phyloP scores from a whole-genome alignment of 257 asterid genomes.

The Schizonepeta tenuifolia region DNA sequence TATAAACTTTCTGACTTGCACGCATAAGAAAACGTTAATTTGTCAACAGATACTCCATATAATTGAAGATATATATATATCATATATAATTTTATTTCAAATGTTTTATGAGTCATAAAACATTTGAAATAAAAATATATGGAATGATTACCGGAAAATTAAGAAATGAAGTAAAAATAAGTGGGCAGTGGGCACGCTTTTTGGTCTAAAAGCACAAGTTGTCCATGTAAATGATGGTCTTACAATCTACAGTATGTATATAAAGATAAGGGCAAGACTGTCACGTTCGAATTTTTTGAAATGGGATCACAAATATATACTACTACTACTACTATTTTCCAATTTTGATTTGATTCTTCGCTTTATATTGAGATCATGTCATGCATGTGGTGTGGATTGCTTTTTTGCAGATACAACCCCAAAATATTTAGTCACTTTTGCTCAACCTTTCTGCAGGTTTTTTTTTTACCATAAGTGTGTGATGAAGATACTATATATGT shows the following conservation, averaged over 20 bases:
- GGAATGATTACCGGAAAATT: conserved; percentile 4
- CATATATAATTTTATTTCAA: too few species aligned
- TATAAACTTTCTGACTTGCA: background rate
- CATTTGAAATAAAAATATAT: background rate
- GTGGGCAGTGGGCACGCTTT: conserved; percentile 26
- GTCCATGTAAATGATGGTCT: conserved; percentile 21
- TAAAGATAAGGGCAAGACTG: conserved; percentile 29
- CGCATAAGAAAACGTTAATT: background rate
- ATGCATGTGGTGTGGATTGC: conserved; percentile 27
- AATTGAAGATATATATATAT: too few species aligned
- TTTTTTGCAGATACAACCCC: background rate
- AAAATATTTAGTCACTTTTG: background rate
- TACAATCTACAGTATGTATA: conserved; percentile 27
- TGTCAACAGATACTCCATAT: too few species aligned
- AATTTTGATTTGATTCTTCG: conserved; percentile 33
- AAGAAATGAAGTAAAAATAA: background rate
- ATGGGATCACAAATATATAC: conserved; percentile 10
- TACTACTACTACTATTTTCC: too few species aligned
- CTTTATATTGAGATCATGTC: conserved; percentile 35
- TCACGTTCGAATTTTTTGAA: conserved; percentile 31
- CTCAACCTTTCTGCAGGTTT: background rate
- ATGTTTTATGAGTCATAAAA: too few species aligned
- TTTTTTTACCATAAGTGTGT: background rate
- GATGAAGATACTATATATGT: too few species aligned
- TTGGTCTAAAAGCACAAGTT: conserved; percentile 31